A percentile compares a stretch with the other conserved stretches of the same genome.
phyloP scores from a whole-genome alignment of 495 filamentous ascomycete genomes.

The Friedmanniomyces simplex region DNA sequence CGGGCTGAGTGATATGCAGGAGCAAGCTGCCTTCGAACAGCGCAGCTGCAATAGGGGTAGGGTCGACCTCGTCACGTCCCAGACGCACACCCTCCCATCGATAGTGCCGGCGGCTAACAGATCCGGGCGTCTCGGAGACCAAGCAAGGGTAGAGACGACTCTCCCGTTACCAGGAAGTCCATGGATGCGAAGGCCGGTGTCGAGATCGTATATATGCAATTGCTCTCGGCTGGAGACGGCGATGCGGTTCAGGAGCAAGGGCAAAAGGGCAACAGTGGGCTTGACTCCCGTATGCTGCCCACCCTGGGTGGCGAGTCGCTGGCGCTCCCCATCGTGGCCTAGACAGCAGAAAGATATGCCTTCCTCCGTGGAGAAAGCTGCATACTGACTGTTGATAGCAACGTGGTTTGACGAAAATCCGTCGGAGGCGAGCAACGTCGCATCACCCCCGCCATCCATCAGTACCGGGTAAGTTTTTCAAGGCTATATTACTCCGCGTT shows the following conservation, averaged over 20 bases:
- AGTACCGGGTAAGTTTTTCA: no score
- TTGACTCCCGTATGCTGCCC: background rate
- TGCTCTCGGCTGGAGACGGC: background rate
- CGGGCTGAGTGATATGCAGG: background rate
- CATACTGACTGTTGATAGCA: background rate
- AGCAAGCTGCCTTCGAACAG: background rate
- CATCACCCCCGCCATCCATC: no score
- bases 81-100: background rate
- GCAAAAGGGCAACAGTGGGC: background rate
- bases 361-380: background rate
- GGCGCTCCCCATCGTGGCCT: no score
- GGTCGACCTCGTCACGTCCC: background rate
- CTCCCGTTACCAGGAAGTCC: slow-evolving; percentile 1
- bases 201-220: background rate
- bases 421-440: no score
- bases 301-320: no score
- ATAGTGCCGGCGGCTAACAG: slow-evolving; percentile 2
- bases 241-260: background rate
- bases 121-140: background rate
- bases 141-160: background rate
- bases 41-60: background rate
- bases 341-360: background rate
- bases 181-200: background rate
- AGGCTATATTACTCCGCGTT: no score
- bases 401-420: no score